Conservation (phyloP, 202 grass and related monocot species). For the Tripidium arundinaceum region DNA sequence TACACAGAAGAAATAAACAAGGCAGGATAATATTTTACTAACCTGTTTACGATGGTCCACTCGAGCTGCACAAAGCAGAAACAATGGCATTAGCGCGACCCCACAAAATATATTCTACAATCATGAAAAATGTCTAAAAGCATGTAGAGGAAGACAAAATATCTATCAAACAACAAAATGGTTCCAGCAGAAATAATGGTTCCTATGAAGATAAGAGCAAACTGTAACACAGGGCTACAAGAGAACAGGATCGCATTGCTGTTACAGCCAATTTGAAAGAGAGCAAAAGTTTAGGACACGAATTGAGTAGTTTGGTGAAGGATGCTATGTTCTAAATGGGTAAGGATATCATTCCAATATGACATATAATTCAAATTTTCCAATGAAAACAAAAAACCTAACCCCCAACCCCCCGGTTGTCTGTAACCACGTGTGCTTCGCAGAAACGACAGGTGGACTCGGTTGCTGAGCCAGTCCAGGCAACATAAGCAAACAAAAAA, state of each 20-base stretch:
- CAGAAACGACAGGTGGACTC: neutral
- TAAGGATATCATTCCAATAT: neutral
- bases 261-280: neutral
- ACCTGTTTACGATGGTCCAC: constrained; percentile 27
- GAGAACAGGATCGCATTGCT: neutral
- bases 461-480: neutral
- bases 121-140: neutral
- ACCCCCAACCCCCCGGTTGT: too few relatives aligned
- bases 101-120: neutral
- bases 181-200: neutral
- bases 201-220: neutral
- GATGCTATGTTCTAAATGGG: neutral
- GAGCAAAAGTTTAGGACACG: neutral
- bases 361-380: neutral
- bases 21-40: neutral
- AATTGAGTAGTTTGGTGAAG: neutral
- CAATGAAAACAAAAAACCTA: too few relatives aligned
- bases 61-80: constrained; percentile 44
- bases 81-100: constrained; percentile 24
- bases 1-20: neutral
- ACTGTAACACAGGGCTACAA: neutral
- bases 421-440: too few relatives aligned
- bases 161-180: neutral
- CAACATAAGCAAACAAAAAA: too few relatives aligned
- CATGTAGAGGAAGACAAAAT: neutral